Evolutionary conservation across 371 early-diverging fungal species (phyloP), one percentile per base, ranked within the genome.

Genomic region (Hamiltosporidium magnivora): DNA sequence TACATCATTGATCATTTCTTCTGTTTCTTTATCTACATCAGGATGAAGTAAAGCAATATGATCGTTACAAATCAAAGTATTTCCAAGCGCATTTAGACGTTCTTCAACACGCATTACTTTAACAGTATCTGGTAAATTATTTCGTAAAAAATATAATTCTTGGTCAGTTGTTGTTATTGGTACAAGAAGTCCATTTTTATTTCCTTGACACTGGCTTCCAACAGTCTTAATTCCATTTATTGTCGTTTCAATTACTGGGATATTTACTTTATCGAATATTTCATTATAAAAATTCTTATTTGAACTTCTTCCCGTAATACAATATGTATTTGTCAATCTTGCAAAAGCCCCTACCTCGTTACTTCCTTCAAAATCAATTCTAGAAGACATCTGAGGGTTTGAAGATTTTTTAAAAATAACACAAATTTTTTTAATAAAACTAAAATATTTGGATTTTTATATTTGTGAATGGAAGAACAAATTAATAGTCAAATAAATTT

Each of bases 1-100:
- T 12, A 90, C 90, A 82, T 99, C 96, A 46, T 90, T 89, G 83
- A 99, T 95, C 65, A 93, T 89, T 79, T 96, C 95, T 79, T 94
- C 93, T 4, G 95, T 96, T 79, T 94, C 96, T 71, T 77, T 61
- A 52, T 63, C 65, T 58, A 99, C 86, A 79, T 99, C 99, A 8
- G 95, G 94, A 78, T 96, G 95, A 25, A 94, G 93, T 11, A 99
- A 81, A n/a, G 96, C 98, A 58, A 93, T 92, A 76, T 95, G 90
- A 79, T 99, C 99, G 80, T 99, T 99, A 85, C 98, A 98, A 8
- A 94, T 90, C 82, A 99, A 91, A 40, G 95, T 93, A 80, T 99
- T 99, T 68, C 99, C 99, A 42, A 98, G 84, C 2, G 97, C 97
- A 44, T 95, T 94, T 36, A 96, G 84, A 61, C 96, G 87, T 84